Percentiles rank a stretch among this genome's conserved stretches.
Conservation (phyloP, 2,329 filamentous ascomycete genomes). For the Corynespora cassiicola region DNA sequence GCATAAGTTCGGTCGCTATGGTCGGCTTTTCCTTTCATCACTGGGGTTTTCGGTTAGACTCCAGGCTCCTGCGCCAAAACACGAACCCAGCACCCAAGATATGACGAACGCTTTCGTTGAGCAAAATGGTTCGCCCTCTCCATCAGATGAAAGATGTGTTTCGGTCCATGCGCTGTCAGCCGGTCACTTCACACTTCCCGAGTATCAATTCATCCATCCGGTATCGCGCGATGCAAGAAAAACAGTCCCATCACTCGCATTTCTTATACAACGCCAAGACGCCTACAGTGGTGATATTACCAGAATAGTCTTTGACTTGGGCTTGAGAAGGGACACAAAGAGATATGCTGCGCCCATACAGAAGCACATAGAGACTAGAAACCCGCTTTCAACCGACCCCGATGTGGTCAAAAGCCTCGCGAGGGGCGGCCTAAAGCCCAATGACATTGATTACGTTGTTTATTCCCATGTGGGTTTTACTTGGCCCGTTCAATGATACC, state of each 20-base stretch:
- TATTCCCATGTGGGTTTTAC: slow-evolving; percentile 47
- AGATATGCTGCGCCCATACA: slow-evolving; percentile 55
- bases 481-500: too few species aligned
- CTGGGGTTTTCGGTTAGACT: too few species aligned
- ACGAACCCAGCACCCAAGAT: too few species aligned
- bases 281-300: slow-evolving; percentile 39
- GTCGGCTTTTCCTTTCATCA: too few species aligned
- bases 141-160: slow-evolving; percentile 26
- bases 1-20: too few species aligned
- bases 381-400: slow-evolving; percentile 50
- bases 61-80: too few species aligned
- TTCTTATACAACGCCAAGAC: slow-evolving; percentile 59
- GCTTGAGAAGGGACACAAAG: slow-evolving; percentile 54
- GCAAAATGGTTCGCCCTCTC: slow-evolving; percentile 17
- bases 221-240: slow-evolving; percentile 51
- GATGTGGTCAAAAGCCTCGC: slow-evolving; percentile 48
- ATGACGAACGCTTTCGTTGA: slow-evolving; percentile 9
- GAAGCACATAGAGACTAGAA: slow-evolving; percentile 54
- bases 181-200: slow-evolving; percentile 55
- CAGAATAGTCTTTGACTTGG: slow-evolving; percentile 62
- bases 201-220: slow-evolving; percentile 55
- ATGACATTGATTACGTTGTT: slow-evolving; percentile 51
- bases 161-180: slow-evolving; percentile 46
- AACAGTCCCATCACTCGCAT: slow-evolving; percentile 62
- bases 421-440: slow-evolving; percentile 40